A percentile compares a stretch with the other conserved stretches of the same genome.
phyloP scores from a whole-genome alignment of 2,329 filamentous ascomycete genomes.

The Fusarium acutatum region DNA sequence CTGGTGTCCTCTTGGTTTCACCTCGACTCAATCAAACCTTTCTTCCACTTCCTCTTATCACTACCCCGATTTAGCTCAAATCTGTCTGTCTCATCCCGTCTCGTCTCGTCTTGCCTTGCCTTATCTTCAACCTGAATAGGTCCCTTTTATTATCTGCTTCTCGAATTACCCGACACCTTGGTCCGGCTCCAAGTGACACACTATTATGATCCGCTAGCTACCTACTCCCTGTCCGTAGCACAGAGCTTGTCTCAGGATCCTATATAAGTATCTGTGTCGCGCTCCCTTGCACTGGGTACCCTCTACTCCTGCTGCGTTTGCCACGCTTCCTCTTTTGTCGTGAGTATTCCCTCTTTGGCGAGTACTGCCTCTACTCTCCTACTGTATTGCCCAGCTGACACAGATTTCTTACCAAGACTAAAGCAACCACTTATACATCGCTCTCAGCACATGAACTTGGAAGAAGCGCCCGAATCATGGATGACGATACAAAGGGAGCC shows the following conservation, averaged over 20 bases:
- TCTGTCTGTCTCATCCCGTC: neutral
- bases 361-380: neutral
- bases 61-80: neutral
- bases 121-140: neutral
- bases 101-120: neutral
- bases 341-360: neutral
- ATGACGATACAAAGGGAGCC: slow-evolving; percentile 38
- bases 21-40: neutral
- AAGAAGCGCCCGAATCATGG: slow-evolving; percentile 24
- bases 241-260: slow-evolving; percentile 1
- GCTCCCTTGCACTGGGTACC: slow-evolving; percentile 6
- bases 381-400: neutral
- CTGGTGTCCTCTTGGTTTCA: slow-evolving; percentile 10
- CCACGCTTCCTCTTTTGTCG: neutral
- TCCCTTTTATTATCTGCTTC: neutral
- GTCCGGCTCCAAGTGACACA: slow-evolving; percentile 1
- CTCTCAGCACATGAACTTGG: neutral
- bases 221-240: neutral
- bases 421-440: neutral
- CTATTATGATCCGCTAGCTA: slow-evolving; percentile 13
- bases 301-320: neutral
- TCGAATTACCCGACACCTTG: slow-evolving; percentile 12
- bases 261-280: slow-evolving; percentile 19
- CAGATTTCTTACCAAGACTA: neutral
- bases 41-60: slow-evolving; percentile 1